Conservation (phyloP, 2,329 filamentous ascomycete genomes). For the Didymellaceae sp. region DNA sequence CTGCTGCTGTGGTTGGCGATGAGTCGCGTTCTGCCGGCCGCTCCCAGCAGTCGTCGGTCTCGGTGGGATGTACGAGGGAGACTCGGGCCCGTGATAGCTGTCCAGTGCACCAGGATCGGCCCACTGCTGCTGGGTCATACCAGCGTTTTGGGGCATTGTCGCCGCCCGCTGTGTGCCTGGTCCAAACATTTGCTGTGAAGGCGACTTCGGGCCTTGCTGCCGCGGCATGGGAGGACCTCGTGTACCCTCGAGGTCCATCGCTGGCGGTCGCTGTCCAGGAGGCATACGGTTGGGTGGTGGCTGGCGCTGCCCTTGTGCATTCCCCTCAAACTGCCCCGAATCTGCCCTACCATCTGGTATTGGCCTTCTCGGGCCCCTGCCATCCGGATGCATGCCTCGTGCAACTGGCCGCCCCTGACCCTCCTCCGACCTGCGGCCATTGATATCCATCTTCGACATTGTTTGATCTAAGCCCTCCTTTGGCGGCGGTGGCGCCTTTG, state of each 20-base stretch:
- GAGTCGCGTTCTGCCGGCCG: constrained; percentile 29
- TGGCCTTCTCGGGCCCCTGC: constrained; percentile 30
- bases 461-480: constrained; percentile 39
- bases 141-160: constrained; percentile 47
- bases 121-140: constrained; percentile 40
- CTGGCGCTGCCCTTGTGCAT: constrained; percentile 35
- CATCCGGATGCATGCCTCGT: constrained; percentile 33
- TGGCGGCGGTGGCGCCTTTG: constrained; percentile 21
- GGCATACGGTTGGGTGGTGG: constrained; percentile 34
- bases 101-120: constrained; percentile 42
- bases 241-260: constrained; percentile 27
- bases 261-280: constrained; percentile 32
- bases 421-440: constrained; percentile 25
- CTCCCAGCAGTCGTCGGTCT: constrained; percentile 48
- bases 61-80: constrained; percentile 43
- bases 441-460: constrained; percentile 47
- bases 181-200: constrained; percentile 39
- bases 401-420: constrained; percentile 27
- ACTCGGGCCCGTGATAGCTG: constrained; percentile 47
- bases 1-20: constrained; percentile 33
- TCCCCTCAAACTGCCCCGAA: constrained; percentile 44
- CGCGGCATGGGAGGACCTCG: constrained; percentile 25
- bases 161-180: constrained; percentile 43
- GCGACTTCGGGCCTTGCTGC: constrained; percentile 32
- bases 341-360: constrained; percentile 39